Evolutionary conservation across 805 yeast species (phyloP).

Genomic region (Metschnikowia amazonensis): DNA sequence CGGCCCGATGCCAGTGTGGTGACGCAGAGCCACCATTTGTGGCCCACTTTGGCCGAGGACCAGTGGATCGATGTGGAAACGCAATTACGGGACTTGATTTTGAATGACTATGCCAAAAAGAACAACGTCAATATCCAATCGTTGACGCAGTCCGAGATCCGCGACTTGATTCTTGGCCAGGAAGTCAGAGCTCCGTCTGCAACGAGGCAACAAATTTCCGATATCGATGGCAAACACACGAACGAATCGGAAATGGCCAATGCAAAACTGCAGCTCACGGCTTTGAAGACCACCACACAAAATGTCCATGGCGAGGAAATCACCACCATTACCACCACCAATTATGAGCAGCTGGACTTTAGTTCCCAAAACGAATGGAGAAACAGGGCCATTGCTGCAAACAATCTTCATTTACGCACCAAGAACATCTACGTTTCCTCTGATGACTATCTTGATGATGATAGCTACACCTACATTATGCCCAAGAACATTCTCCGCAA

Average conservation of each 20-base stretch:
- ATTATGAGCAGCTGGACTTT: constrained; percentile 81
- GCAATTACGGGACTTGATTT: constrained; percentile 80
- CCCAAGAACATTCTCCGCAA: constrained; percentile 78
- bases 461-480: constrained; percentile 63
- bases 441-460: constrained; percentile 48
- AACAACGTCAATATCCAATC: constrained; percentile 83
- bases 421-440: constrained; percentile 67
- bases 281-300: constrained; percentile 75
- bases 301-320: constrained; percentile 97
- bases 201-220: constrained; percentile 79
- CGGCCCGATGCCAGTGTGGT: constrained; percentile 68
- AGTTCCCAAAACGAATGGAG: constrained; percentile 91
- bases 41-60: constrained; percentile 88
- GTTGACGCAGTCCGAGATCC: constrained; percentile 86
- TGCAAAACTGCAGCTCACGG: constrained; percentile 55
- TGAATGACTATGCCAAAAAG: constrained; percentile 79
- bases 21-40: constrained; percentile 76
- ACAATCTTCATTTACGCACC: constrained; percentile 67
- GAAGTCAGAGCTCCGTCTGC: constrained; percentile 87
- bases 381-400: constrained; percentile 73
- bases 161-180: constrained; percentile 93
- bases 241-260: constrained; percentile 30
- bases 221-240: constrained; percentile 50
- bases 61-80: constrained; percentile 92
- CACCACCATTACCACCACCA: constrained; percentile 86